These are phyloP conservation scores for Fusarium xylarioides DNA, from an alignment of 2,329 filamentous ascomycete genomes.

Conservation along the genomic window DNA sequence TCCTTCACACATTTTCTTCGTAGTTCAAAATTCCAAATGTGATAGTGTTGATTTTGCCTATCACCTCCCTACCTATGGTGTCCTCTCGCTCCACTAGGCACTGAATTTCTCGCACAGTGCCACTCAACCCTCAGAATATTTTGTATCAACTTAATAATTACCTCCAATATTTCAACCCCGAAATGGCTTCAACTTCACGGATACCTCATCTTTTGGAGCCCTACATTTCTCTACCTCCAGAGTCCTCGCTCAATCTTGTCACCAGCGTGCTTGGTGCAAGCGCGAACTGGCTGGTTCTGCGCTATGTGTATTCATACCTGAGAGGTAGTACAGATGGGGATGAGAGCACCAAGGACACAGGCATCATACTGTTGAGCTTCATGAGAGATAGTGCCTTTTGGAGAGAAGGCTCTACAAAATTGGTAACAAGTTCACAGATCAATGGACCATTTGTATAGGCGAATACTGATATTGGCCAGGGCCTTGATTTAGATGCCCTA, in stretches of 20 bases:
- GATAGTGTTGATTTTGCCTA: not conserved
- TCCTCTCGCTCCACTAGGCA: constrained; percentile 7
- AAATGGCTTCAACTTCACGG: constrained; percentile 52
- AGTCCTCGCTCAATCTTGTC: constrained; percentile 70
- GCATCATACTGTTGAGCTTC: constrained; percentile 83
- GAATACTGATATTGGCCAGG: constrained; percentile 53
- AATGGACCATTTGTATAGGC: not conserved
- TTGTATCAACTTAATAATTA: constrained; percentile 16
- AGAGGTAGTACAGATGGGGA: constrained; percentile 36
- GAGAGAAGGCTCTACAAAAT: constrained; percentile 73
- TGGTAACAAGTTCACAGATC: constrained; percentile 56
- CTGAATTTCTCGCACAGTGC: constrained; percentile 29
- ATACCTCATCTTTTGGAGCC: constrained; percentile 72
- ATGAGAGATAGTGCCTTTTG: constrained; percentile 82
- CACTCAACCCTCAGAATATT: constrained; percentile 28
- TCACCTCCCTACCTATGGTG: not conserved
- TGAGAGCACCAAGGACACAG: constrained; percentile 47
- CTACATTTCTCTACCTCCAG: constrained; percentile 66
- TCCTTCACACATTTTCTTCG: not conserved
- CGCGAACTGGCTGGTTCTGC: constrained; percentile 72
- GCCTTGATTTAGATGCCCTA: constrained; percentile 74
- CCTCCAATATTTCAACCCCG: not conserved
- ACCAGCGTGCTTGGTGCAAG: constrained; percentile 73
- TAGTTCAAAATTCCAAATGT: not conserved
- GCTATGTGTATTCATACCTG: constrained; percentile 62